Percentiles rank a stretch among this genome's conserved stretches.
Evolutionary conservation across 352 stramenopile species (phyloP).

Genomic region (Saprolegnia parasitica): DNA sequence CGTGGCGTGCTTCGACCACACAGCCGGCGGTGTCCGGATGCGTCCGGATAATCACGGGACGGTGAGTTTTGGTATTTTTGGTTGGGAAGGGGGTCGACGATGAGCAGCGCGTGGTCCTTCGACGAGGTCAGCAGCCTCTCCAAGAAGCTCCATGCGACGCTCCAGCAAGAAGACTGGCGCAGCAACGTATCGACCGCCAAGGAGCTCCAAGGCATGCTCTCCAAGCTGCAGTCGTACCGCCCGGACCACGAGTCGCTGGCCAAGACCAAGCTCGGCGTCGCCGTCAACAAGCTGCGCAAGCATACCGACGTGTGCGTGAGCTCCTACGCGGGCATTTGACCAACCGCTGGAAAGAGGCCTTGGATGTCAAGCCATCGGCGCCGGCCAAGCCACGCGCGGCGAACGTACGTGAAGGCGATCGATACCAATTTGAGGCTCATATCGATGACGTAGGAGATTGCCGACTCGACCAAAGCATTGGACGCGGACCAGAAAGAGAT

Average conservation of each 20-base stretch:
- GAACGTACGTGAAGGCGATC: not conserved
- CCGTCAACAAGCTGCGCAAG: slow-evolving; percentile 83
- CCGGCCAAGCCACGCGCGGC: slow-evolving; percentile 17
- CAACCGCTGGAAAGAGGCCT: slow-evolving; percentile 74
- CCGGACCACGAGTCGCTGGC: slow-evolving; percentile 74
- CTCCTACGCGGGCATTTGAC: slow-evolving; percentile 75
- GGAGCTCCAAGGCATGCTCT: slow-evolving; percentile 63
- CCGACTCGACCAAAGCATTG: slow-evolving; percentile 22
- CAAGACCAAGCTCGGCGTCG: slow-evolving; percentile 69
- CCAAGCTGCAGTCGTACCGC: slow-evolving; percentile 66
- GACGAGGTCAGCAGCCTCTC: slow-evolving; percentile 62
- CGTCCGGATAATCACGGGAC: not conserved
- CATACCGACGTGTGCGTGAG: slow-evolving; percentile 75
- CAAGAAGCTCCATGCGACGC: slow-evolving; percentile 60
- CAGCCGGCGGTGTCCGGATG: not conserved
- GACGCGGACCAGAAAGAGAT: slow-evolving; percentile 45
- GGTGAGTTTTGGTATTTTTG: not conserved
- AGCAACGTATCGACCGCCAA: slow-evolving; percentile 48
- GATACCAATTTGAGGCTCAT: not conserved
- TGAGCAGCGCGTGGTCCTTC: slow-evolving; percentile 40
- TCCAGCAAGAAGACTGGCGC: slow-evolving; percentile 60
- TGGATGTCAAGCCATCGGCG: slow-evolving; percentile 44
- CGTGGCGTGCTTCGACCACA: too few species aligned
- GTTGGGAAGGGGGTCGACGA: not conserved
- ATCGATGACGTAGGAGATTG: slow-evolving; percentile 11